Percentiles rank a stretch among this genome's conserved stretches.
These are phyloP conservation scores for Stachybotrys chartarum DNA, from an alignment of 2,329 filamentous ascomycete species.

Conservation along the genomic window DNA sequence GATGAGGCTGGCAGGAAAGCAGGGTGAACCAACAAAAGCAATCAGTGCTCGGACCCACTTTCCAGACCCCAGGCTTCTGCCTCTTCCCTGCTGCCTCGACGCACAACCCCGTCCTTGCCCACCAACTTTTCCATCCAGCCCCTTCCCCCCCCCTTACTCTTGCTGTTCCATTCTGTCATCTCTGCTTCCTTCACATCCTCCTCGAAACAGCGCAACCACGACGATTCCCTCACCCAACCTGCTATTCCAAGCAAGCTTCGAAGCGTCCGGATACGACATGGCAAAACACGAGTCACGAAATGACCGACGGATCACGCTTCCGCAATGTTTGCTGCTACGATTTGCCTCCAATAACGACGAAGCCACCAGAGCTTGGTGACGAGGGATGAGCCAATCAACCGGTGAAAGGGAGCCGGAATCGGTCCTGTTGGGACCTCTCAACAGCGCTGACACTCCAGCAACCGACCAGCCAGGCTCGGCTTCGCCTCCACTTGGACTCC, in stretches of 20 bases:
- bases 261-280: neutral
- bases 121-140: neutral
- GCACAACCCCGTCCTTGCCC: neutral
- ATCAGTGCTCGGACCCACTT: neutral
- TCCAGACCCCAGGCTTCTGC: neutral
- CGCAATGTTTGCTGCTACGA: no score
- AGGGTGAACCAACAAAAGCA: neutral
- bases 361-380: neutral
- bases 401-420: neutral
- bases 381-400: neutral
- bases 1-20: neutral
- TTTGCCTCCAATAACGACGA: neutral
- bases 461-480: neutral
- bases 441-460: neutral
- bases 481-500: neutral
- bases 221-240: neutral
- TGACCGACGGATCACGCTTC: no score
- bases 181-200: constrained; percentile 1
- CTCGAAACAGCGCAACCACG: neutral
- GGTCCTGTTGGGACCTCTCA: neutral
- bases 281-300: neutral
- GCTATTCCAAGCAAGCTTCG: neutral
- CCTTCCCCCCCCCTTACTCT: neutral
- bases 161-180: neutral
- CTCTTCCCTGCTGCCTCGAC: neutral